Conservation (phyloP, 148 eudicot species). For the Camellia sinensis region DNA sequence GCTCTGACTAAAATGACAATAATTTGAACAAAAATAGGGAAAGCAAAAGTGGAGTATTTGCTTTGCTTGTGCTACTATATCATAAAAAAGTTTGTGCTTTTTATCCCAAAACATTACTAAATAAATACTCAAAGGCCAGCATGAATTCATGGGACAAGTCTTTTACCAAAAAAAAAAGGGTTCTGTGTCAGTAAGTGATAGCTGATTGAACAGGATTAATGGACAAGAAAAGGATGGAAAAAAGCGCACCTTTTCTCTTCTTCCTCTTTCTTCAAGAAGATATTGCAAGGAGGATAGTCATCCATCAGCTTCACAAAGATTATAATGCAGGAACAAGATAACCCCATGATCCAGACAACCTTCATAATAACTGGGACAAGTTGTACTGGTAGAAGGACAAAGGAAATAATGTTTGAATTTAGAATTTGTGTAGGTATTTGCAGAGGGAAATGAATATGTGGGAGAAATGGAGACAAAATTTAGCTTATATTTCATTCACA, state of each 20-base stretch:
- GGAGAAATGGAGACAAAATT: no score
- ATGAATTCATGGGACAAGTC: no score
- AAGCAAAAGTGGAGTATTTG: no score
- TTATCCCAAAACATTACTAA: no score
- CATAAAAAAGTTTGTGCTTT: no score
- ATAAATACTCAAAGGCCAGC: no score
- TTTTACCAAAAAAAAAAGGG: background rate
- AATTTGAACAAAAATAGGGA: no score
- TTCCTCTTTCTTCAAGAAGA: background rate
- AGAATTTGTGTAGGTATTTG: no score
- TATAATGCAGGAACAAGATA: constrained; percentile 2
- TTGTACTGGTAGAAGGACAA: background rate
- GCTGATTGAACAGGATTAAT: constrained; percentile 19
- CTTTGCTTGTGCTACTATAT: no score
- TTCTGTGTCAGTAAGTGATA: background rate
- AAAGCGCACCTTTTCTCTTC: background rate
- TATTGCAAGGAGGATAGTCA: background rate
- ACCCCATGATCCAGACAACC: constrained; percentile 4
- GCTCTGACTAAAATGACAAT: no score
- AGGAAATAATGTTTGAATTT: background rate
- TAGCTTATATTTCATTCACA: no score
- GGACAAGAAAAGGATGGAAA: constrained; percentile 18
- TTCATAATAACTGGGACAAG: background rate
- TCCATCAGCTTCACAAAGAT: constrained; percentile 5
- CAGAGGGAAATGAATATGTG: no score